A percentile compares a stretch with the other conserved stretches of the same genome.
Evolutionary conservation across 2,329 filamentous ascomycete species (phyloP).

Genomic region (Aspergillus sergii): DNA sequence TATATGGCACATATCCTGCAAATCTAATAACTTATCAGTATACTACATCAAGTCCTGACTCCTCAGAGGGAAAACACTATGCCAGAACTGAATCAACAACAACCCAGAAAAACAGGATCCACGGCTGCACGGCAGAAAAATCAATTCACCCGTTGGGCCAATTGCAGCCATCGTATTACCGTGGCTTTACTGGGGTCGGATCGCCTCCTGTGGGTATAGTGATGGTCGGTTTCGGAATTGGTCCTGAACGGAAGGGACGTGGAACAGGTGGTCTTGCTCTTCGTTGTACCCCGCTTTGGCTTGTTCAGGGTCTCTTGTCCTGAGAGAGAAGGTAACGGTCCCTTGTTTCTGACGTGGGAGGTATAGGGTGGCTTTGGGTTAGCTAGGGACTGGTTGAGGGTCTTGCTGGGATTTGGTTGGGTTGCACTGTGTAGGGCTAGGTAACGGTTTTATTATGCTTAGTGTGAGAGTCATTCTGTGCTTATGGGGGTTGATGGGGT

Average conservation of each 20-base stretch:
- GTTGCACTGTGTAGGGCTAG: not conserved
- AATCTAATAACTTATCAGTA: not conserved
- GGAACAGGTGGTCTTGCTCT: not conserved
- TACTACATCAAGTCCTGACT: not conserved
- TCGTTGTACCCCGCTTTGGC: not conserved
- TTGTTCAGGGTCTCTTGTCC: not conserved
- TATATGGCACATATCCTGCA: not conserved
- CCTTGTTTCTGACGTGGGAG: not conserved
- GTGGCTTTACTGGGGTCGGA: not conserved
- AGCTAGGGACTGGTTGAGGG: no score
- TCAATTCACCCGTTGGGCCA: not conserved
- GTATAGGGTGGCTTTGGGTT: not conserved
- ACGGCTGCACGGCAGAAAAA: not conserved
- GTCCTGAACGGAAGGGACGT: not conserved
- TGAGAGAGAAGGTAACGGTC: not conserved
- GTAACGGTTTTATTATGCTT: not conserved
- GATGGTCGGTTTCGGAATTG: not conserved
- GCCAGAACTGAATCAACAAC: not conserved
- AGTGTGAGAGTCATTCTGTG: not conserved
- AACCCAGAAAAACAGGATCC: not conserved
- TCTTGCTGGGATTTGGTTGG: no score
- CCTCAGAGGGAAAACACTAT: not conserved
- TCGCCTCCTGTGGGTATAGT: not conserved
- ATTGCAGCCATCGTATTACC: not conserved
- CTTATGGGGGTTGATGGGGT: not conserved